Conservation (phyloP, 2,329 filamentous ascomycete genomes). For the Venturia carpophila region DNA sequence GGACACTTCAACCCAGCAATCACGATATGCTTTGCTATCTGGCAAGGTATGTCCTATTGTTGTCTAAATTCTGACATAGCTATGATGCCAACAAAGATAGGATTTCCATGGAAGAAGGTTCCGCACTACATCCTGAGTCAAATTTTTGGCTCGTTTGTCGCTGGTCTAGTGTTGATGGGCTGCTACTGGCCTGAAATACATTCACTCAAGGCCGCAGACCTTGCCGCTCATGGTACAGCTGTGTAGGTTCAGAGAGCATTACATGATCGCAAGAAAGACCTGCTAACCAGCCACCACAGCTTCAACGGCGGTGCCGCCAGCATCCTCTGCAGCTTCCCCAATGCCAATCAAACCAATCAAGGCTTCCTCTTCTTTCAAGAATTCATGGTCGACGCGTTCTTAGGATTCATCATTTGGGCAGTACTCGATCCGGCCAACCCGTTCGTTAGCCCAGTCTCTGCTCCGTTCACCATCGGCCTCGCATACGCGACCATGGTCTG, state of each 20-base stretch:
- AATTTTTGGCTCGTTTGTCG: slow-evolving; percentile 49
- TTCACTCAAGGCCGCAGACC: slow-evolving; percentile 4
- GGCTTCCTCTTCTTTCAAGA: slow-evolving; percentile 53
- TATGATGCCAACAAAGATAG: neutral
- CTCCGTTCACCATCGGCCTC: slow-evolving; percentile 49
- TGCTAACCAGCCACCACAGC: slow-evolving; percentile 30
- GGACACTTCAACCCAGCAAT: slow-evolving; percentile 48
- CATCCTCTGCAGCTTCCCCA: slow-evolving; percentile 49
- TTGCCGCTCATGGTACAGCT: slow-evolving; percentile 16
- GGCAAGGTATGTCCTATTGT: slow-evolving; percentile 47
- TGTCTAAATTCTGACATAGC: neutral
- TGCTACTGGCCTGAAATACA: slow-evolving; percentile 17
- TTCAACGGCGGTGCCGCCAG: slow-evolving; percentile 45
- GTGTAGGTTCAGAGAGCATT: slow-evolving; percentile 35
- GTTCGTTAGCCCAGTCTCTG: slow-evolving; percentile 42
- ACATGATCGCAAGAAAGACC: slow-evolving; percentile 33
- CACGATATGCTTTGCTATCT: slow-evolving; percentile 37
- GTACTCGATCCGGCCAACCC: slow-evolving; percentile 51
- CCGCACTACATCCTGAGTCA: slow-evolving; percentile 51
- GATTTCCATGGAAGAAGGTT: slow-evolving; percentile 46
- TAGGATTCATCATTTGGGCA: slow-evolving; percentile 52
- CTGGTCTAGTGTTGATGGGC: slow-evolving; percentile 47
- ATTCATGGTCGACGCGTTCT: slow-evolving; percentile 51
- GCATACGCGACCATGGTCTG: slow-evolving; percentile 48
- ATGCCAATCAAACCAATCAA: slow-evolving; percentile 42